Conservation (phyloP, 2,329 filamentous ascomycete genomes). For the Diaporthe nobilis region DNA sequence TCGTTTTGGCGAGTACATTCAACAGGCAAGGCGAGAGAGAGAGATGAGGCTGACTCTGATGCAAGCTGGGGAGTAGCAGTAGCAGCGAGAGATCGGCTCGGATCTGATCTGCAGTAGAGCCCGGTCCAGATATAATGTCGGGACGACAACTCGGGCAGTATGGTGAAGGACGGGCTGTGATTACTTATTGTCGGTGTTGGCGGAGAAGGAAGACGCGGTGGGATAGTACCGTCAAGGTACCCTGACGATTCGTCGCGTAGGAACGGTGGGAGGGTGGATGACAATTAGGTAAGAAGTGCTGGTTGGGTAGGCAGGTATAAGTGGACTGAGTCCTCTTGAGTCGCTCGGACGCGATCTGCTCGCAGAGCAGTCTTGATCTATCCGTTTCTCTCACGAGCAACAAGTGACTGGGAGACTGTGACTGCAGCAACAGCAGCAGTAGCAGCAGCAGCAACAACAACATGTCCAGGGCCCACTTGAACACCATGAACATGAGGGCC, state of each 20-base stretch:
- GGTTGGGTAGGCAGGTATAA: slow-evolving; percentile 23
- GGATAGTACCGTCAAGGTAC: slow-evolving; percentile 23
- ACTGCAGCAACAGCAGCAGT: background rate
- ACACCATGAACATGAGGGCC: slow-evolving; percentile 11
- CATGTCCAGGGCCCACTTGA: slow-evolving; percentile 32
- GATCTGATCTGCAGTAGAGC: slow-evolving; percentile 34
- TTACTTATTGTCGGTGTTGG: slow-evolving; percentile 36
- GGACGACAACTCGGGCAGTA: slow-evolving; percentile 17
- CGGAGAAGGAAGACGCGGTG: slow-evolving; percentile 33
- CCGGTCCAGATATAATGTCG: slow-evolving; percentile 18
- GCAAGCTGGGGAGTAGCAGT: slow-evolving; percentile 27
- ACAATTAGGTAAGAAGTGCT: slow-evolving; percentile 35
- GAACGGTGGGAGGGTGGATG: slow-evolving; percentile 18
- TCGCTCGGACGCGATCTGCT: slow-evolving; percentile 5
- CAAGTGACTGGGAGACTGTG: background rate
- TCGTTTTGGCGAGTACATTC: slow-evolving; percentile 18
- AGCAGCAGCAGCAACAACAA: background rate
- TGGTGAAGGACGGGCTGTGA: slow-evolving; percentile 28
- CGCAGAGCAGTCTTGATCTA: background rate
- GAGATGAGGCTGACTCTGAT: slow-evolving; percentile 33
- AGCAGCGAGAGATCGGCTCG: slow-evolving; percentile 27
- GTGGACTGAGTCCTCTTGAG: slow-evolving; percentile 30
- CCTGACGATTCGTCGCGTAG: slow-evolving; percentile 1
- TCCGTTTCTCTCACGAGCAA: background rate
- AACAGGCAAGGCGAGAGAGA: slow-evolving; percentile 10